phyloP scores from a whole-genome alignment of 495 filamentous ascomycete species.

The Pseudoneurospora amorphoporcata region DNA sequence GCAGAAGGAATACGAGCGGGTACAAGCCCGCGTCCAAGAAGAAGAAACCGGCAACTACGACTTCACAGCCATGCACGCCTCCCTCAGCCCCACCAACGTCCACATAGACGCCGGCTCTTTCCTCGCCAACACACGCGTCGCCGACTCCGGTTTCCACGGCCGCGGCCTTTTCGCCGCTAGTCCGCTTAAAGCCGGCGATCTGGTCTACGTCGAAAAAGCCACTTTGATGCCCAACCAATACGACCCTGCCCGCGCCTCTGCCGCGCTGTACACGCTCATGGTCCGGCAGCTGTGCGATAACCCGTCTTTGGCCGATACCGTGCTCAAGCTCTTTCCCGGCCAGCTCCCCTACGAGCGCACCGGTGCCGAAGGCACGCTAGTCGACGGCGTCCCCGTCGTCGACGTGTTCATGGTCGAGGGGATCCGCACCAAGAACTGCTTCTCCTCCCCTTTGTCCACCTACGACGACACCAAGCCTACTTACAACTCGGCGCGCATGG shows the following conservation, averaged over 20 bases:
- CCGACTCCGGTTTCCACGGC: slow-evolving; percentile 18
- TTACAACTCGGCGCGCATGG: slow-evolving; percentile 15
- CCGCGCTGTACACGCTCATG: slow-evolving; percentile 30
- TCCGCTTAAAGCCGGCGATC: slow-evolving; percentile 38
- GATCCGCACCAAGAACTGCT: slow-evolving; percentile 40
- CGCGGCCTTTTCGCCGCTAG: slow-evolving; percentile 41
- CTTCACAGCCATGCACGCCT: slow-evolving; percentile 28
- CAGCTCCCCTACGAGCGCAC: slow-evolving; percentile 8
- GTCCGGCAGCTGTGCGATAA: slow-evolving; percentile 41
- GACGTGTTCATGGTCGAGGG: slow-evolving; percentile 40
- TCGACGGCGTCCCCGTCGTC: slow-evolving; percentile 39
- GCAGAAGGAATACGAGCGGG: slow-evolving; percentile 26
- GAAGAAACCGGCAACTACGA: slow-evolving; percentile 35
- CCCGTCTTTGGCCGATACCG: slow-evolving; percentile 29
- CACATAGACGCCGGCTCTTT: slow-evolving; percentile 38
- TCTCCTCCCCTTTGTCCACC: slow-evolving; percentile 34
- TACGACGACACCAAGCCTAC: slow-evolving; percentile 22
- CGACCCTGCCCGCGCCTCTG: slow-evolving; percentile 25
- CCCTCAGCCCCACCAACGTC: slow-evolving; percentile 19
- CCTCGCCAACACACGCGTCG: slow-evolving; percentile 15
- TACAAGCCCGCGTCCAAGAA: slow-evolving; percentile 23
- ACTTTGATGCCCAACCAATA: slow-evolving; percentile 30
- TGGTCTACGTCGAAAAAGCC: slow-evolving; percentile 46
- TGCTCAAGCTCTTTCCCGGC: slow-evolving; percentile 38
- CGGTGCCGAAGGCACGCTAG: slow-evolving; percentile 22